These are phyloP conservation scores for Melaleuca alternifolia DNA, from an alignment of 345 rosid species.

Conservation along the genomic window DNA sequence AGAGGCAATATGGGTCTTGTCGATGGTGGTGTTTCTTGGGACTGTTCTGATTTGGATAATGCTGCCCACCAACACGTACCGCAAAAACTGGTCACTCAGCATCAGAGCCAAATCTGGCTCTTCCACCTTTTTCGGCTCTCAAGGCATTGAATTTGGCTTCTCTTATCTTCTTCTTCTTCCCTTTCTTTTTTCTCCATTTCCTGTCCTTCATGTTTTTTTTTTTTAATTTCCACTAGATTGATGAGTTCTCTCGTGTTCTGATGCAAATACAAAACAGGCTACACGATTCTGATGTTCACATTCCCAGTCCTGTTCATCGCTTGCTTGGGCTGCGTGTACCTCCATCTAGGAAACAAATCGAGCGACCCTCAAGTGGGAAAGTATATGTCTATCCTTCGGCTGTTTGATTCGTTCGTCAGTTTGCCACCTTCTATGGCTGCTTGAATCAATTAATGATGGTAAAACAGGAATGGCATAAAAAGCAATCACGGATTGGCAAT, in stretches of 20 bases:
- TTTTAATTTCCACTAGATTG: not conserved
- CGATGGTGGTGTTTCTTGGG: conserved; percentile 28
- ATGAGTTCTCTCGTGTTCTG: not conserved
- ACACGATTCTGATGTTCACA: conserved; percentile 30
- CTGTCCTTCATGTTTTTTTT: not conserved
- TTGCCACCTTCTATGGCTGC: not conserved
- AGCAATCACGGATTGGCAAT: not conserved
- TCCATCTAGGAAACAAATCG: conserved; percentile 36
- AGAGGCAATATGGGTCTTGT: conserved; percentile 26
- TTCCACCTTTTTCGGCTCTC: conserved; percentile 44
- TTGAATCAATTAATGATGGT: not conserved
- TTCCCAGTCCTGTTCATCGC: conserved; percentile 60
- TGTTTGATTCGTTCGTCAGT: not conserved
- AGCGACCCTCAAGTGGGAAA: conserved; percentile 1
- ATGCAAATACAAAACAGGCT: conserved; percentile 17
- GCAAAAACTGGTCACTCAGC: conserved; percentile 21
- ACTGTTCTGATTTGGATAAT: conserved; percentile 55
- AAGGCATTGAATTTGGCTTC: conserved; percentile 25
- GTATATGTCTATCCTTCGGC: not conserved
- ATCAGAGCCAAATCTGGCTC: conserved; percentile 18
- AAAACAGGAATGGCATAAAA: conserved; percentile 4
- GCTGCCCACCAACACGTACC: conserved; percentile 49
- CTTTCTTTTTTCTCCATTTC: not conserved
- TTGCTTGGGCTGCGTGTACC: conserved; percentile 39
- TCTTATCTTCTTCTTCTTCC: not conserved